phyloP scores from a whole-genome alignment of 805 yeast species.

The Monosporozyma solicola region DNA sequence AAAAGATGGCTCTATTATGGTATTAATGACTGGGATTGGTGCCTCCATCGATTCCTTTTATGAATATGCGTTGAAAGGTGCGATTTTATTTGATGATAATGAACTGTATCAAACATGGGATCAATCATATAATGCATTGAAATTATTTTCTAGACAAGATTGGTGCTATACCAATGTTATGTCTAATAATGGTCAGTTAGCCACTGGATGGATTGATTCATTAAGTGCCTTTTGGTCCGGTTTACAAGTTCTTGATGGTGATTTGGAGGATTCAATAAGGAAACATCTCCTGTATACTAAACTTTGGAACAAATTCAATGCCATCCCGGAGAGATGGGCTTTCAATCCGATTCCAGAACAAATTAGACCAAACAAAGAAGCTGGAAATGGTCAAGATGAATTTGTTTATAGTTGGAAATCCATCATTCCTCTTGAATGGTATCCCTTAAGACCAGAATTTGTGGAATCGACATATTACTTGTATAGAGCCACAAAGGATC shows the following conservation, averaged over 20 bases:
- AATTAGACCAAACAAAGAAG: neutral
- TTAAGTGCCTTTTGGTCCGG: conserved; percentile 88
- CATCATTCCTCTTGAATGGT: conserved; percentile 60
- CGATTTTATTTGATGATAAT: conserved; percentile 61
- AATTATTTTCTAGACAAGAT: conserved; percentile 41
- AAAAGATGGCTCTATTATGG: conserved; percentile 43
- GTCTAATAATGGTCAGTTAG: conserved; percentile 39
- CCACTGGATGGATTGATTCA: conserved; percentile 72
- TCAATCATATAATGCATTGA: conserved; percentile 48
- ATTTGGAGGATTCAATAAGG: conserved; percentile 52
- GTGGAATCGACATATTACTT: conserved; percentile 80
- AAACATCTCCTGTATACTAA: conserved; percentile 58
- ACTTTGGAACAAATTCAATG: conserved; percentile 71
- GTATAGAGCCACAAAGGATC: conserved; percentile 78
- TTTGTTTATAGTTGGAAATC: neutral
- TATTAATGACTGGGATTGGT: conserved; percentile 68
- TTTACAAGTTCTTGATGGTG: conserved; percentile 69
- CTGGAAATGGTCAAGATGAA: neutral
- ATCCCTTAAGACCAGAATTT: conserved; percentile 87
- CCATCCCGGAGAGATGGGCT: conserved; percentile 86
- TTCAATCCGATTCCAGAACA: conserved; percentile 12
- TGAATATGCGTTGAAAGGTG: conserved; percentile 75
- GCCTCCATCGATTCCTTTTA: conserved; percentile 88
- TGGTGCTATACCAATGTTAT: conserved; percentile 54
- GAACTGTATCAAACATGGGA: conserved; percentile 48